Evolutionary conservation across 345 rosid species (phyloP), one percentile per base, ranked within the genome.

Genomic region (Hirschfeldia incana): DNA sequence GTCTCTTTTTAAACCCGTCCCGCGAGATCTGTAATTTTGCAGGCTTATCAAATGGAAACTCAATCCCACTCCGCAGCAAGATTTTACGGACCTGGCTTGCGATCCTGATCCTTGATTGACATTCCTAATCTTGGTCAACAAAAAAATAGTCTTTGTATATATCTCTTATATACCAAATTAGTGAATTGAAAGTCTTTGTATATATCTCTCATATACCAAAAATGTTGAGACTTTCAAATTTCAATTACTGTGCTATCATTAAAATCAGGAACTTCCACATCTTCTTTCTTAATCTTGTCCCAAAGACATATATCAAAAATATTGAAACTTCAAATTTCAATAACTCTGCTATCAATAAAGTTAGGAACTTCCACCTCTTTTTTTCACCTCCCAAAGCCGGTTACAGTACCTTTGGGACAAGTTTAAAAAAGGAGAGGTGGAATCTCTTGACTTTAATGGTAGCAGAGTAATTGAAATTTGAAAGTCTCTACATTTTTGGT

Each of bases 331-430:
- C 46, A 39, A 39, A 39, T 39, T 39, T 39, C 2, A 39, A 10
- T 39, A 9, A 39, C 46, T 39, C 13, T 9, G 21, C 21, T 21
- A 21, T 21, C 21, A 21, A 0, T 21, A 21, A 21, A 21, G 1
- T 21, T 1, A 21, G 21, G 21, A 21, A 21, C 21, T 21, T 21
- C 21, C 21, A 21, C 21, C 0, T 21, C 21, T 21, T 21, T 1
- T 21, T 21, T 21, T 21, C 21, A 21, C 21, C 21, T 21, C 21
- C 21, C 21, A 21, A 70, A 92, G 93, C 87, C 92, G 97, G 39
- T 83, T 92, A 75, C 95, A 89, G 83, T 92, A 92, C 75, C 88
- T 92, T 21, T 92, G 95, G 97, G 90, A 88, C 0, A 89, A 88
- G 10, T 85, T 94, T 49, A 90, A 84, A 87, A 94, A 85, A 82